Evolutionary conservation across 257 asterid genomes (phyloP), one percentile per base, ranked within the genome.

Genomic region (Rehmannia glutinosa): DNA sequence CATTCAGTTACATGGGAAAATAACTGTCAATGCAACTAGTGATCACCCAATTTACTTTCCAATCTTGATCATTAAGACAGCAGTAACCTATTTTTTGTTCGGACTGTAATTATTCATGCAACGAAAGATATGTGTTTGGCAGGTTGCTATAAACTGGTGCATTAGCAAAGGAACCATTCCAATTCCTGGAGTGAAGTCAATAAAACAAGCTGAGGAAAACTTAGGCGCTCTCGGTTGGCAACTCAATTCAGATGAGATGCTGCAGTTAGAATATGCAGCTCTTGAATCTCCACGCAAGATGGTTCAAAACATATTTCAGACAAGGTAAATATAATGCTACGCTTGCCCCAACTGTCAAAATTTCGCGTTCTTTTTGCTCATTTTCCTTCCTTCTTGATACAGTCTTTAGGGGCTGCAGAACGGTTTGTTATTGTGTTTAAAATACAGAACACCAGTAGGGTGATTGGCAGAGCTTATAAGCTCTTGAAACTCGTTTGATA

Each of bases 141-240:
- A 89, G 98, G 93, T 92, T 27, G 99, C 99, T 3, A 85, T 90
- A 76, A 93, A 93, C 73, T 93, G 99, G 99, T 90, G 99, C 79
- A 87, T 90, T 53, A 73, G 84, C 77, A 86, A 90, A 74, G 94
- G 96, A 21, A 85, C 97, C 2, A 77, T 90, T 57, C 97, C 97
- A 0, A 93, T 93, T 23, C 97, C 99, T 1, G 97, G 96, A 19
- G 84, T 93, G 0, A 93, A 93, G 80, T 80, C 96, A 0, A 75
- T 90, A 7, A 78, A 85, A 70, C 99, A 93, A 77, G 94, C 80
- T 2, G 85, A 87, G 54, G 95, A 90, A 49, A 90, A 93, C 74
- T 79, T 90, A 13, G 99, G 95, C 12, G 96, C 97, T 33, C 93
- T 93, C 16, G 99, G 99, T n/a, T 93, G 97, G 99, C 77, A 72